These are phyloP conservation scores for Lactarius evosmus DNA, from an alignment of 768 basidiomycete species.

Conservation along the genomic window DNA sequence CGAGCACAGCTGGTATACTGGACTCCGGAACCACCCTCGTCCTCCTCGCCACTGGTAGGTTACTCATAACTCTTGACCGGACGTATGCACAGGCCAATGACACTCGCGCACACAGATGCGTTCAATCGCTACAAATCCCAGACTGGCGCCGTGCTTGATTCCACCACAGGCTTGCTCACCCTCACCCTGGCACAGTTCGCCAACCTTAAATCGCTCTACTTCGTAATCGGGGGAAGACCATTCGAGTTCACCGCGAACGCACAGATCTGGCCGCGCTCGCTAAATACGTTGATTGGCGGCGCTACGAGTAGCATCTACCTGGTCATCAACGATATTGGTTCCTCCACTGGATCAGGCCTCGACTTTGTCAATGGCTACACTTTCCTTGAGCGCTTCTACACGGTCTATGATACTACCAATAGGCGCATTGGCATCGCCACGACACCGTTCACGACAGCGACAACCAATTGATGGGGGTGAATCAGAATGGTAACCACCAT, in stretches of 20 bases:
- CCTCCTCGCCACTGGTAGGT: slow-evolving; percentile 28
- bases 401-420: slow-evolving; percentile 37
- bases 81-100: slow-evolving; percentile 30
- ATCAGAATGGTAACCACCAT: background rate
- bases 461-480: slow-evolving; percentile 30
- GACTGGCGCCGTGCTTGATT: slow-evolving; percentile 35
- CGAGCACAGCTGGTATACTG: slow-evolving; percentile 33
- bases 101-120: slow-evolving; percentile 34
- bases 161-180: background rate
- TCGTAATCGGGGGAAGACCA: slow-evolving; percentile 49
- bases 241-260: slow-evolving; percentile 40
- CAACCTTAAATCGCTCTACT: slow-evolving; percentile 53
- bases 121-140: slow-evolving; percentile 33
- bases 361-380: slow-evolving; percentile 39
- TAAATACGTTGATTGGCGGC: slow-evolving; percentile 36
- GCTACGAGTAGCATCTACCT: slow-evolving; percentile 32
- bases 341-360: slow-evolving; percentile 33
- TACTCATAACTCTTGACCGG: slow-evolving; percentile 13
- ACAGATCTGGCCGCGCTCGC: slow-evolving; percentile 34
- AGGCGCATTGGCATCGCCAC: slow-evolving; percentile 37
- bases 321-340: slow-evolving; percentile 34
- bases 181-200: slow-evolving; percentile 38
- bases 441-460: slow-evolving; percentile 35
- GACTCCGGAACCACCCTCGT: slow-evolving; percentile 35
- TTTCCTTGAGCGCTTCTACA: slow-evolving; percentile 41